Conservation (phyloP, 306 rosid species). For the Purshia tridentata region DNA sequence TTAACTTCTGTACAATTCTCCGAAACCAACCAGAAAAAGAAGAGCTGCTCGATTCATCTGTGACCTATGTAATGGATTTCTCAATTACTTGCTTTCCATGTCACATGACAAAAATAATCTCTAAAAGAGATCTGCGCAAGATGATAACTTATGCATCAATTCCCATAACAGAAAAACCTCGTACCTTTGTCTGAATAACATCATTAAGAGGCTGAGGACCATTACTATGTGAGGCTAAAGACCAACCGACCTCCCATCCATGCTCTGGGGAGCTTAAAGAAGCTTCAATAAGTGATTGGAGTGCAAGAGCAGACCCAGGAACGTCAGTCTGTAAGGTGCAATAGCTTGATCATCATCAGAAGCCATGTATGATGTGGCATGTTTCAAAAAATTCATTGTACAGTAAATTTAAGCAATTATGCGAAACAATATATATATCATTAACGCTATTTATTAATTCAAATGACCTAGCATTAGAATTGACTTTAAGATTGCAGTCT, state of each 20-base stretch:
- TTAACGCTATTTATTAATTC: neutral
- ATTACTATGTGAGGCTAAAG: slow-evolving; percentile 63
- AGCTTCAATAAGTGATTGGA: slow-evolving; percentile 71
- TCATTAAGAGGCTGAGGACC: slow-evolving; percentile 44
- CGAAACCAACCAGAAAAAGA: neutral
- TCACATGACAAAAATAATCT: neutral
- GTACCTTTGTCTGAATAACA: slow-evolving; percentile 50
- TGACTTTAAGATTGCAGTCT: neutral
- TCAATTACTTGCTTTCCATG: slow-evolving; percentile 1
- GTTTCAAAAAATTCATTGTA: neutral
- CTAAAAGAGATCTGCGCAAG: slow-evolving; percentile 1
- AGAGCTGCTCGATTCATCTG: neutral
- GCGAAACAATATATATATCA: slow-evolving; percentile 8
- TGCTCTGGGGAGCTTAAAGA: slow-evolving; percentile 62
- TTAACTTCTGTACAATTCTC: slow-evolving; percentile 1
- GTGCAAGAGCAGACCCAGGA: slow-evolving; percentile 63
- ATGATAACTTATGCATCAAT: neutral
- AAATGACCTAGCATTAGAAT: slow-evolving; percentile 1
- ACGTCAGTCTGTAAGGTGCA: slow-evolving; percentile 56
- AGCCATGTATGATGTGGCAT: neutral
- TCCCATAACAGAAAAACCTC: neutral
- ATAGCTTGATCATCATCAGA: slow-evolving; percentile 21
- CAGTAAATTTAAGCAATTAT: neutral
- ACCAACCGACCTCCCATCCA: slow-evolving; percentile 96
- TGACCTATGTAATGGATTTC: neutral